phyloP scores from a whole-genome alignment of 2,329 filamentous ascomycete genomes.

The Aspergillus pseudonomiae region DNA sequence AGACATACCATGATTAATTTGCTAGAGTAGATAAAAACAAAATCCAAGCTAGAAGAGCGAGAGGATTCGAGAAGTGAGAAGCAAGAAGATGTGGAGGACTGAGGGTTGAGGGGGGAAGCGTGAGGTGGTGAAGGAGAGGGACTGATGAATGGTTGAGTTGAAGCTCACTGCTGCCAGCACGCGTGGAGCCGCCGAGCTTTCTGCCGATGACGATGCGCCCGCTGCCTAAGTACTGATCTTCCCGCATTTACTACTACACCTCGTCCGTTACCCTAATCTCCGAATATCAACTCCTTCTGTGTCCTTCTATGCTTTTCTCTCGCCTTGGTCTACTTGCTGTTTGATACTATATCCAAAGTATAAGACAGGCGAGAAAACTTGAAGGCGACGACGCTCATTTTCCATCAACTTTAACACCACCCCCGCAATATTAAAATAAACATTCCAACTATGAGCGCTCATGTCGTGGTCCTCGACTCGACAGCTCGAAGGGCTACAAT shows the following conservation, averaged over 20 bases:
- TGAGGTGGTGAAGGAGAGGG: slow-evolving; percentile 16
- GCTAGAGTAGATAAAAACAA: slow-evolving; percentile 13
- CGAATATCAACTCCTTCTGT: slow-evolving; percentile 9
- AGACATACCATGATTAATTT: slow-evolving; percentile 36
- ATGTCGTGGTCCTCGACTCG: slow-evolving; percentile 84
- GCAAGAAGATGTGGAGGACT: slow-evolving; percentile 8
- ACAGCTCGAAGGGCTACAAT: slow-evolving; percentile 76
- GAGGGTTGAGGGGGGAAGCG: slow-evolving; percentile 5
- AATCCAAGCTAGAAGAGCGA: slow-evolving; percentile 18
- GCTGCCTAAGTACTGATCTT: slow-evolving; percentile 25
- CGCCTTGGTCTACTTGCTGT: neutral
- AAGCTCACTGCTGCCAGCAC: slow-evolving; percentile 27
- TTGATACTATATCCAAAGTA: neutral
- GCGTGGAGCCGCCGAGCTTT: slow-evolving; percentile 28
- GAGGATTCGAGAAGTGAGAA: neutral
- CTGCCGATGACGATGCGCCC: slow-evolving; percentile 31
- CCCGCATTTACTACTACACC: slow-evolving; percentile 15
- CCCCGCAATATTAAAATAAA: slow-evolving; percentile 23
- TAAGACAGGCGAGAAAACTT: neutral
- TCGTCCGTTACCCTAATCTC: slow-evolving; percentile 1
- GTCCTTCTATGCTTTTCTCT: slow-evolving; percentile 13
- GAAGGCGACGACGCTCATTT: neutral
- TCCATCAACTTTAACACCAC: neutral
- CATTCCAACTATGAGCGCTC: slow-evolving; percentile 69
- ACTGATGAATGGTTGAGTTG: slow-evolving; percentile 24